Base-by-base conservation (phyloP, 345 rosid genomes). In the Brassica incana region DNA sequence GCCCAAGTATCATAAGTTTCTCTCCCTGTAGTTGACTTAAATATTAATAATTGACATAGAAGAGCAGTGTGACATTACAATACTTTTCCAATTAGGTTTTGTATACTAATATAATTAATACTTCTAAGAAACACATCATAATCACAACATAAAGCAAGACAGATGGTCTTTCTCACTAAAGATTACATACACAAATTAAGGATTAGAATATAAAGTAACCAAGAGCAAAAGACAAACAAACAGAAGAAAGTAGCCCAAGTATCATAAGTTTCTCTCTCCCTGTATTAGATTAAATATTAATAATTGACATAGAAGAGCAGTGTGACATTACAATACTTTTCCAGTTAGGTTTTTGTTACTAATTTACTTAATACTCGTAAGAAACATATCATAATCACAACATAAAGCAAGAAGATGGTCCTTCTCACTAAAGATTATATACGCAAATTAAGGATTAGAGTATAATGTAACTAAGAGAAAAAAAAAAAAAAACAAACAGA, bases 181-280 rank as follows among this genome's bases (percentile, higher is more conserved):
- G 52, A 80, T 68, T 68, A 61, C 9, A 40, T 15, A 67, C 75
- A 74, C 16, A 29, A 45, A 27, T 4, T 5, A 60, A 60, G 33
- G 50, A 60, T 30, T 40, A 29, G 60, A 75, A 29, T 62, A 62
- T 29, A 62, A 62, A 5, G 9, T 43, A 43, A 76, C 18, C 33
- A 69, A 54, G n/a, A 52, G 58, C 12, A 77, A 56, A 71, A 36
- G 75, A 77, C 54, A 72, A 78, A 78, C 30, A 20, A 8, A 59
- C 6, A 12, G 1, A 65, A 36, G 52, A 76, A 10, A 70, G 16
- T 11, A 54, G 10, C 61, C 61, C 0, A 54, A 65, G 61, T 58
- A 73, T 58, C 73, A 63, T 3, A 65, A 38, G 62, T 71, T 38
- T 1, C n/a, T 16, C n/a, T 16, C 27, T 65, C 27, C 36, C 62